Evolutionary conservation across 176 grass and related monocot genomes (phyloP), one percentile per base, ranked within the genome.

Genomic region (Rhynchospora pubera): DNA sequence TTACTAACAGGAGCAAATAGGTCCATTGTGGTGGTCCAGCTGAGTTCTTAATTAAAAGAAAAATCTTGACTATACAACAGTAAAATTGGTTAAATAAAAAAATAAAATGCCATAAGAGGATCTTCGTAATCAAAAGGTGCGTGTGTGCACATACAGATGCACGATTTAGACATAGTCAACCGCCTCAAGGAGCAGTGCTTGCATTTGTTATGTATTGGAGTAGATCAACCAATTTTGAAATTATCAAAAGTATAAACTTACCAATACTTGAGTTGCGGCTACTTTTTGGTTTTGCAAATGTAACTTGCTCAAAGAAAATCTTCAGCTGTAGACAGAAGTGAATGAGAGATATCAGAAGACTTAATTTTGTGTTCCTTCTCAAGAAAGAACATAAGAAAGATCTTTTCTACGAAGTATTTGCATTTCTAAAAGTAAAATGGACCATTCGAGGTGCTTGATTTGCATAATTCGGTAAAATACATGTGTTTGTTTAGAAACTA

Each of bases 191-290:
- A 68, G 7, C 65, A 51, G 53, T 11, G 51, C 11, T 52, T 52
- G 70, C 47, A 52, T 75, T 53, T 21, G 22, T 22, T 75, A n/a
- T 53, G 48, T 30, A 75, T 74, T 11, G 26, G 26, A 51, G 52
- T 7, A 11, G 47, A 21, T 30, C 10, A 15, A 75, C 42, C n/a
- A 53, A 53, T 30, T 75, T 53, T 9, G 11, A 76, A 76, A 9
- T 2, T 55, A 75, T 75, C 1, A 75, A 7, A 14, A 53, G 12
- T 53, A 28, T 55, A 13, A 53, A 53, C 45, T 53, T 53, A 97
- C 90, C 95, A 13, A 97, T 97, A 57, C 92, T 97, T 71, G 92
- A 94, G 87, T 97, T 97, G 24, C 92, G 81, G 87, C 94, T 97
- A 63, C 90, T 91, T 69, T 97, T 97, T 16, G 94, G 92, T 73